Base-by-base conservation (phyloP, 1,284 basidiomycete species). In the Cryptococcus floricola region DNA sequence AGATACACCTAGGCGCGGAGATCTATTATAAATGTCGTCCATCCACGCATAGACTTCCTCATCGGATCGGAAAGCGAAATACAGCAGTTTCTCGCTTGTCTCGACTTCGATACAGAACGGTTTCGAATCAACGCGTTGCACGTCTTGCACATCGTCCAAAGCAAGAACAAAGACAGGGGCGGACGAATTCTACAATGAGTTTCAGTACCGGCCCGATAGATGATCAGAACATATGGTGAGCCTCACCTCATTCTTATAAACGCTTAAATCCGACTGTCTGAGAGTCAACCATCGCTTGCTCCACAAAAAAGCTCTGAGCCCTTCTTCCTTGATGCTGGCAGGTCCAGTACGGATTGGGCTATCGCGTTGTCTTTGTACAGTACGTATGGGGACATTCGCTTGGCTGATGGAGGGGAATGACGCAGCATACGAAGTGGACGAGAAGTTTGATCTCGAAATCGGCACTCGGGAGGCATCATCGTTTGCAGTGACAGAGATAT, bases 11-110 rank as follows among this genome's bases (percentile, higher is more conserved):
- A 92, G 90, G 48, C 95, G 81, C 0, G 94, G 92, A 65, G 89
- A 91, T 52, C 93, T 84, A 7, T 85, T 86, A 77, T 98, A 97
- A 58, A 98, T 88, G 70, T 96, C 94, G 70, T 98, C 94, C 79
- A 82, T 92, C 94, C 94, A 98, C 31, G 86, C 87, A 70, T 98
- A 98, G 14, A 98, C 83, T 72, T 98, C 95, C 66, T 95, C 90
- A 71, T 98, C 95, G 59, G 82, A 89, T 78, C 94, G 94, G 64
- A 97, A 66, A 43, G 70, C 58, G 69, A 73, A 65, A 73, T 80
- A 69, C 59, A 78, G 16, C 64, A 78, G 59, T 74, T 65, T 70
- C 60, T 91, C 87, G 69, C 87, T 89, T 14, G 89, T 87, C 73
- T 95, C 91, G 28, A 94, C 76, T 34, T 90, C 79, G 0, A 97